Conservation (phyloP, 1,139 yeast genomes). For the Blastobotrys persicus region DNA sequence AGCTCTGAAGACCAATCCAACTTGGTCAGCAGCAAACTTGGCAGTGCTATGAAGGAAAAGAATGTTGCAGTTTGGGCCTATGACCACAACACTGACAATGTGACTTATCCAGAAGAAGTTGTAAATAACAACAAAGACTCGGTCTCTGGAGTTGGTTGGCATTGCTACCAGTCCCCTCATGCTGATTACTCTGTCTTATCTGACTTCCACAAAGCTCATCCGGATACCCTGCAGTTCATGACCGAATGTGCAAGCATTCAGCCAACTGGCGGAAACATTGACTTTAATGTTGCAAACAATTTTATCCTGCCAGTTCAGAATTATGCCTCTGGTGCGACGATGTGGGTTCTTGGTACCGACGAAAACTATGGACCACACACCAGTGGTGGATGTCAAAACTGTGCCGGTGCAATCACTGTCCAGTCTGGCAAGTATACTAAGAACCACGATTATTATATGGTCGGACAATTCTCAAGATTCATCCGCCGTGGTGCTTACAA, state of each 20-base stretch:
- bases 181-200: slow-evolving; percentile 15
- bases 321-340: slow-evolving; percentile 16
- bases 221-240: slow-evolving; percentile 18
- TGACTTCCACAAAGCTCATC: slow-evolving; percentile 14
- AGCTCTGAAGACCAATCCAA: slow-evolving; percentile 10
- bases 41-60: slow-evolving; percentile 11
- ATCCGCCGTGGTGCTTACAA: slow-evolving; percentile 22
- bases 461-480: slow-evolving; percentile 22
- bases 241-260: slow-evolving; percentile 13
- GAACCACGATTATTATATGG: slow-evolving; percentile 17
- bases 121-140: slow-evolving; percentile 15
- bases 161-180: slow-evolving; percentile 17
- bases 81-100: slow-evolving; percentile 18
- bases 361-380: slow-evolving; percentile 16
- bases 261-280: slow-evolving; percentile 1
- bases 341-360: slow-evolving; percentile 19
- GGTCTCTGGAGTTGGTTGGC: slow-evolving; percentile 20
- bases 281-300: slow-evolving; percentile 14
- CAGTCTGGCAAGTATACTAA: slow-evolving; percentile 11
- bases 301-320: slow-evolving; percentile 17
- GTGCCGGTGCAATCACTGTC: slow-evolving; percentile 17
- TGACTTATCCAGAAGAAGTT: slow-evolving; percentile 12
- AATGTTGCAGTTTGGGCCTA: slow-evolving; percentile 16
- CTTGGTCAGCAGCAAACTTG: slow-evolving; percentile 13
- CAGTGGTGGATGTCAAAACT: slow-evolving; percentile 15